These are phyloP conservation scores for Chlamydomonas schloesseri DNA, from an alignment of 139 green algal genomes.

Conservation along the genomic window DNA sequence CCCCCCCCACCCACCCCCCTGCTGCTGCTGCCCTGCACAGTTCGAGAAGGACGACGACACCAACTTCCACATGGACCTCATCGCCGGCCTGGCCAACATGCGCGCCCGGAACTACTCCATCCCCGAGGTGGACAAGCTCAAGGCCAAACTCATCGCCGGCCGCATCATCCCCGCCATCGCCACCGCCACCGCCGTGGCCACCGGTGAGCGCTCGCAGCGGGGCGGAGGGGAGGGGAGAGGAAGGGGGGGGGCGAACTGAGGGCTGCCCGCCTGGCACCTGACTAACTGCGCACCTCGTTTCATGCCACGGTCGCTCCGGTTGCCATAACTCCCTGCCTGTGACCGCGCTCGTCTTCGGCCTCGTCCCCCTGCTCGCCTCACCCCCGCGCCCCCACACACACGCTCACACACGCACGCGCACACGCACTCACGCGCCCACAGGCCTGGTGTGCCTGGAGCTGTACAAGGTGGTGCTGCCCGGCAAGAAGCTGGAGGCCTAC, in stretches of 20 bases:
- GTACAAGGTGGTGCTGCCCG: conserved; percentile 89
- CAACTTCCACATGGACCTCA: conserved; percentile 99
- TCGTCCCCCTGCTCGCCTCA: no score
- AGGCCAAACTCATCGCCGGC: conserved; percentile 98
- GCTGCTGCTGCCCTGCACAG: conserved; percentile 18
- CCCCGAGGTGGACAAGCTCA: conserved; percentile 76
- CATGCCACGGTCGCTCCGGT: no score
- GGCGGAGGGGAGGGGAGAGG: neutral
- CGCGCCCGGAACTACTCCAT: conserved; percentile 95
- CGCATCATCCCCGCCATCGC: conserved; percentile 99
- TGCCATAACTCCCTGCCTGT: no score
- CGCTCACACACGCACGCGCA: no score
- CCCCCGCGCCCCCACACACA: neutral
- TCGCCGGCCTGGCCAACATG: conserved; percentile 97
- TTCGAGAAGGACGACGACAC: conserved; percentile 95
- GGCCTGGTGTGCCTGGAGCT: conserved; percentile 97
- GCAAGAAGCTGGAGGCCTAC: conserved; percentile 86
- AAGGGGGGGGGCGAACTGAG: no score
- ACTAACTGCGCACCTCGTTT: no score
- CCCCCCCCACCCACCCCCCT: no score
- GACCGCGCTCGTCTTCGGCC: no score
- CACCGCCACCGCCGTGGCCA: conserved; percentile 96
- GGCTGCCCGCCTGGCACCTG: no score
- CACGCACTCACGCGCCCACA: neutral
- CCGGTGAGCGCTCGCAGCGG: conserved; percentile 37